Evolutionary conservation across 768 basidiomycete species (phyloP), one percentile per base, ranked within the genome.

Genomic region (Pleurotus pulmonarius): DNA sequence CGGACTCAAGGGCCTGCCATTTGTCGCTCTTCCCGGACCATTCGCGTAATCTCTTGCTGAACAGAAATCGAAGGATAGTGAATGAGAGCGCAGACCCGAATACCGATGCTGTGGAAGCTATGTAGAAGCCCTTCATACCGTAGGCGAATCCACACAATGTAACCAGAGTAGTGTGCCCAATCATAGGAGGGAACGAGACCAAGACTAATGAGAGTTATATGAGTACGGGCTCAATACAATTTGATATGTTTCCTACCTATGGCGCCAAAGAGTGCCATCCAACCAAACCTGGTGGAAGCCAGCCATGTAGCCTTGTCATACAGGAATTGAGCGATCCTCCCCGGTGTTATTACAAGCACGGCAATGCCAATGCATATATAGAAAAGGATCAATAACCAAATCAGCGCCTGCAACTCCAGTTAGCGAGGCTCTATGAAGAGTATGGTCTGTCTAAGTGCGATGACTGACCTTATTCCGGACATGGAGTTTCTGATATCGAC

Each of bases 111-210:
- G 70, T 67, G 0, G 81, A 79, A 2, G 85, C 83, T 57, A 93
- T 79, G 60, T 75, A 77, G 70, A 89, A 87, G 0, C 92, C 92
- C 56, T 79, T 79, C 73, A 90, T 78, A 45, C 92, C 92, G 63
- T 90, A 94, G 1, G 90, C 87, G 69, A 92, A 94, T 1, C 92
- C 92, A 62, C 85, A 87, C 6, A 94, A 66, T 11, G 86, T 84
- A 25, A 83, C 69, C 18, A 79, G 69, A 0, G 88, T 87, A 0
- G 86, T 86, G 67, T 87, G 85, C 1, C 90, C 90, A 54, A 87
- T 74, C 59, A 84, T 66, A 13, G 82, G 87, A 16, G 82, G 86
- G 61, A 85, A 81, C 12, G 79, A 84, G 26, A 77, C 71, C 18
- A 76, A 58, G 16, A 79, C 81, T 82, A 63, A 40, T 16, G 62